Percentiles rank a stretch among this genome's conserved stretches.
These are phyloP conservation scores for Starmerella etchellsii DNA, from an alignment of 805 yeast genomes.

Conservation along the genomic window DNA sequence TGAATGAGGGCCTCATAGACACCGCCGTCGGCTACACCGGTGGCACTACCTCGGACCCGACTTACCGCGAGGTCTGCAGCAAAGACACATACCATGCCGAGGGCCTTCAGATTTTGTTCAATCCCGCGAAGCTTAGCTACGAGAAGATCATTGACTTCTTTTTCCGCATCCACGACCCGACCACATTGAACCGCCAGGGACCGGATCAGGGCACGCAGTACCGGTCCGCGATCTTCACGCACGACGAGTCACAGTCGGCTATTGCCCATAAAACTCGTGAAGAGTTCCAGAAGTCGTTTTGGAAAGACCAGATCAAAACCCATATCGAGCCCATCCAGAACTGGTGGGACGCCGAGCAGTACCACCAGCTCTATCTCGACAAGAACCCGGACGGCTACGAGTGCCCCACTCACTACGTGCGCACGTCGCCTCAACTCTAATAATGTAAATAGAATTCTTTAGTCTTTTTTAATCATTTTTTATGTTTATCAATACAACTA, in stretches of 20 bases:
- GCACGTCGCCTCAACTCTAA: constrained; percentile 38
- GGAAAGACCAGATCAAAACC: constrained; percentile 58
- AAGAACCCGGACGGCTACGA: constrained; percentile 79
- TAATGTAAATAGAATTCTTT: background rate
- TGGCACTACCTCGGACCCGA: constrained; percentile 42
- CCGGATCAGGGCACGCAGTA: constrained; percentile 84
- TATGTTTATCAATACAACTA: background rate
- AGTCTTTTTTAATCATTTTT: background rate
- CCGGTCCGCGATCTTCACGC: constrained; percentile 67
- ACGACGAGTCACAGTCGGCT: constrained; percentile 36
- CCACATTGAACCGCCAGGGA: constrained; percentile 71
- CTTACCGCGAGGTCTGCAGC: constrained; percentile 60
- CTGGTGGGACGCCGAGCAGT: constrained; percentile 92
- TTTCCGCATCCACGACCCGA: constrained; percentile 90
- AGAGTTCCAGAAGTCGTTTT: constrained; percentile 60
- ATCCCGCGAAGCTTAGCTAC: constrained; percentile 49
- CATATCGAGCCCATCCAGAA: constrained; percentile 49
- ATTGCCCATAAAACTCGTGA: constrained; percentile 37
- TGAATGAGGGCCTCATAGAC: constrained; percentile 52
- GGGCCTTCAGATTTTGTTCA: constrained; percentile 68
- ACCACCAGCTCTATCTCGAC: constrained; percentile 72
- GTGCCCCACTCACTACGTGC: constrained; percentile 76
- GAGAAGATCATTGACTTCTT: constrained; percentile 65
- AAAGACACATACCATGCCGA: constrained; percentile 77
- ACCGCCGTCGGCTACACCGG: constrained; percentile 85